Conservation (phyloP, 371 early-diverging fungal genomes). For the Mortierella sp. region DNA sequence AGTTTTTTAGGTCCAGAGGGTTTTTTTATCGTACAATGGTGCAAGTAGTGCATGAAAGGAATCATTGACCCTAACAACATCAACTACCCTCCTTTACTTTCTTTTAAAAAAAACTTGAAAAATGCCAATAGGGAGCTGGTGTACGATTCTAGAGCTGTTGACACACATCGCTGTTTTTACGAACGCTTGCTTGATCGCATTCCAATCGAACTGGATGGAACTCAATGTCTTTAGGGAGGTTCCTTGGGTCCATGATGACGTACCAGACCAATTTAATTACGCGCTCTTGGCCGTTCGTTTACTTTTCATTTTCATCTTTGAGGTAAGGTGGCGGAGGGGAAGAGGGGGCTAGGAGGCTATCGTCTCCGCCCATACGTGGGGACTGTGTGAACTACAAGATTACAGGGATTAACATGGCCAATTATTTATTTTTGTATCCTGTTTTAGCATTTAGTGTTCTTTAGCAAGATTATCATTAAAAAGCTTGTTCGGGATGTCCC, state of each 20-base stretch:
- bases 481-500: slow-evolving; percentile 63
- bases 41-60: too few relatives aligned
- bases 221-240: slow-evolving; percentile 22
- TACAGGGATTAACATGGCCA: too few relatives aligned
- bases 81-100: neutral
- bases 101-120: neutral
- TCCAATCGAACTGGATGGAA: slow-evolving; percentile 59
- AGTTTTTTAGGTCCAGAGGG: neutral
- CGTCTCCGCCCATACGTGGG: neutral
- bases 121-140: slow-evolving; percentile 59
- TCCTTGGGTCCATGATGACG: slow-evolving; percentile 34
- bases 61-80: neutral
- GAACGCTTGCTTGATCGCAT: slow-evolving; percentile 70
- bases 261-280: slow-evolving; percentile 6
- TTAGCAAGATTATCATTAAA: slow-evolving; percentile 56
- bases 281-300: slow-evolving; percentile 53
- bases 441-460: slow-evolving; percentile 57
- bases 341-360: neutral
- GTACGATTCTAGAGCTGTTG: slow-evolving; percentile 56
- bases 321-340: slow-evolving; percentile 37
- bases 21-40: neutral
- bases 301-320: slow-evolving; percentile 63
- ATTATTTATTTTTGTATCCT: neutral
- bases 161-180: slow-evolving; percentile 62
- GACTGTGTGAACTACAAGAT: too few relatives aligned